Evolutionary conservation across 768 basidiomycete genomes (phyloP).

Genomic region (Paxillus involutus): DNA sequence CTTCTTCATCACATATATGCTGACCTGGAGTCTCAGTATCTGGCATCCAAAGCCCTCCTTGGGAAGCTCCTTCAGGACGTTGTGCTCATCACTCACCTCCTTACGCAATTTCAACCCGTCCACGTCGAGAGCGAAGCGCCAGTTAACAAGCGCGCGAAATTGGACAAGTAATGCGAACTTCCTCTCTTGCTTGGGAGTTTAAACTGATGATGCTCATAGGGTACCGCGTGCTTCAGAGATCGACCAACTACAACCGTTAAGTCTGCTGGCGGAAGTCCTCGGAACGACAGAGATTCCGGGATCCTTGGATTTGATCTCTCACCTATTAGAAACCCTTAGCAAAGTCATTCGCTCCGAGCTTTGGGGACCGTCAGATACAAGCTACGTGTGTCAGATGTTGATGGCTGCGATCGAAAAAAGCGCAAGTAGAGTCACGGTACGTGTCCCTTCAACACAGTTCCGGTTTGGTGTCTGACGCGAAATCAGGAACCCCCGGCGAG

Average conservation of each 20-base stretch:
- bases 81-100: constrained; percentile 50
- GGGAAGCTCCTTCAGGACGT: constrained; percentile 49
- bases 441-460: constrained; percentile 13
- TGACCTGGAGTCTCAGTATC: constrained; percentile 34
- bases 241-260: constrained; percentile 47
- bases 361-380: constrained; percentile 59
- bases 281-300: constrained; percentile 63
- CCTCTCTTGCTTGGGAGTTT: background rate
- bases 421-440: constrained; percentile 55
- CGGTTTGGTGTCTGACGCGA: background rate
- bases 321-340: constrained; percentile 70
- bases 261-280: constrained; percentile 68
- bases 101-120: constrained; percentile 48
- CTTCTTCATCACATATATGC: background rate
- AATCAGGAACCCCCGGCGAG: constrained; percentile 55
- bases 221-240: constrained; percentile 30
- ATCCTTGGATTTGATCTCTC: constrained; percentile 68
- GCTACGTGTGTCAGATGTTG: constrained; percentile 79
- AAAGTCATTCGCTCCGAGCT: constrained; percentile 59
- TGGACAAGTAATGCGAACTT: constrained; percentile 45
- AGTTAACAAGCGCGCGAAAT: constrained; percentile 64
- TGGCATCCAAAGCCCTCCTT: constrained; percentile 50
- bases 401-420: constrained; percentile 78
- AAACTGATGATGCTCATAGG: constrained; percentile 3
- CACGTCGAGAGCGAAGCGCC: constrained; percentile 42